A percentile compares a stretch with the other conserved stretches of the same genome.
Conservation (phyloP, 1,139 yeast species). For the Blastobotrys proliferans region DNA sequence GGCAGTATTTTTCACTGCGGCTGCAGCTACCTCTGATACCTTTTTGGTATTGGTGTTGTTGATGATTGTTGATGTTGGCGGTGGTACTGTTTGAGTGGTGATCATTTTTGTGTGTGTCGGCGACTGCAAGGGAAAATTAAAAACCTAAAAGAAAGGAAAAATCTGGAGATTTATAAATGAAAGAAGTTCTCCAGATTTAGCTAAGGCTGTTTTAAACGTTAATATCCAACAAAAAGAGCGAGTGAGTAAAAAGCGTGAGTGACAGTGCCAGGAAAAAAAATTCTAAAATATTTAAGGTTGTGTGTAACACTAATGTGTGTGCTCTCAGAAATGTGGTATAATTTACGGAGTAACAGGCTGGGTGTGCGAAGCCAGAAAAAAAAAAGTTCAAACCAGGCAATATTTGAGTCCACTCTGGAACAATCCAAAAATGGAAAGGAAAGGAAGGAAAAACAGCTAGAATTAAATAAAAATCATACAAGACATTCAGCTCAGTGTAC, state of each 20-base stretch:
- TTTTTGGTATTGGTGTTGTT: background rate
- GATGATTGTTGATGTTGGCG: background rate
- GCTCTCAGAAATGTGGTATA: too few relatives aligned
- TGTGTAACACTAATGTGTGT: too few relatives aligned
- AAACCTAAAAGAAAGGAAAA: too few relatives aligned
- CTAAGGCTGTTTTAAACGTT: too few relatives aligned
- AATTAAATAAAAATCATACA: background rate
- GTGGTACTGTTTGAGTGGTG: conserved; percentile 6
- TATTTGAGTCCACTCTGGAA: background rate
- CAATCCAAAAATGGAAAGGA: background rate
- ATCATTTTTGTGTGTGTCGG: conserved; percentile 5
- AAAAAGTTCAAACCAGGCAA: background rate
- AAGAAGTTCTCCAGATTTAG: too few relatives aligned
- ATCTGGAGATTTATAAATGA: background rate
- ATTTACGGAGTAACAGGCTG: too few relatives aligned
- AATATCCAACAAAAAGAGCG: too few relatives aligned
- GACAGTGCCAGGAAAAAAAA: background rate
- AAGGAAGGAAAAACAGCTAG: background rate
- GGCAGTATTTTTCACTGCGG: conserved; percentile 6
- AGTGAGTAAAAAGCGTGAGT: too few relatives aligned
- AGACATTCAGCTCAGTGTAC: too few relatives aligned
- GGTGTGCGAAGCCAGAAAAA: too few relatives aligned
- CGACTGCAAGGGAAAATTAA: too few relatives aligned
- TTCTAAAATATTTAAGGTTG: background rate
- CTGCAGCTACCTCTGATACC: conserved; percentile 5